Conservation (phyloP, 176 grass and related monocot species). For the Triticum dicoccoides region DNA sequence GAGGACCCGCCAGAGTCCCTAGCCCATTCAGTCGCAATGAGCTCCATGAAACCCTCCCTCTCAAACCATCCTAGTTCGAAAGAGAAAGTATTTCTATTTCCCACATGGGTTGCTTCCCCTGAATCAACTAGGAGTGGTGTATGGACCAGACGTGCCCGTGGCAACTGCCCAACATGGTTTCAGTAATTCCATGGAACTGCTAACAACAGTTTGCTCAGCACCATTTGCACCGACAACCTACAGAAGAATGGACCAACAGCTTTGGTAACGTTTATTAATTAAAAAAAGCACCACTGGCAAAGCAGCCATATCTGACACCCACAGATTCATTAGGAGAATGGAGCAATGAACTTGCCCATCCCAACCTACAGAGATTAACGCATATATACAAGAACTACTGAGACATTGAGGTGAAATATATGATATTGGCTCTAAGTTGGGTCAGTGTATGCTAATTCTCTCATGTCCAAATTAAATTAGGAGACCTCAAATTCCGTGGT, state of each 20-base stretch:
- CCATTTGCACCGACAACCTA: constrained; percentile 64
- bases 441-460: not conserved
- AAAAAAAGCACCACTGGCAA: not conserved
- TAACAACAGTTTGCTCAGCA: constrained; percentile 77
- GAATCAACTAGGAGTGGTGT: too few species aligned
- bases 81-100: too few species aligned
- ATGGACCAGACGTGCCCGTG: constrained; percentile 19
- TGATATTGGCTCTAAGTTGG: not conserved
- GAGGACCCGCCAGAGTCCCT: too few species aligned
- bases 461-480: constrained; percentile 9
- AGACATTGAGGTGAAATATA: not conserved
- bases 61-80: too few species aligned
- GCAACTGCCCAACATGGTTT: constrained; percentile 34
- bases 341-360: constrained; percentile 1
- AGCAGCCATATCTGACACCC: not conserved
- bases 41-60: too few species aligned
- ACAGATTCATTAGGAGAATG: not conserved
- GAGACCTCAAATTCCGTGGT: not conserved
- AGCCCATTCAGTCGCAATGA: too few species aligned
- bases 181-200: constrained; percentile 78
- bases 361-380: not conserved
- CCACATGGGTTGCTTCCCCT: too few species aligned
- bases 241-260: not conserved
- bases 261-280: not conserved
- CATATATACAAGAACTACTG: not conserved